Evolutionary conservation across 805 yeast species (phyloP).

Genomic region (Candida schatavii): DNA sequence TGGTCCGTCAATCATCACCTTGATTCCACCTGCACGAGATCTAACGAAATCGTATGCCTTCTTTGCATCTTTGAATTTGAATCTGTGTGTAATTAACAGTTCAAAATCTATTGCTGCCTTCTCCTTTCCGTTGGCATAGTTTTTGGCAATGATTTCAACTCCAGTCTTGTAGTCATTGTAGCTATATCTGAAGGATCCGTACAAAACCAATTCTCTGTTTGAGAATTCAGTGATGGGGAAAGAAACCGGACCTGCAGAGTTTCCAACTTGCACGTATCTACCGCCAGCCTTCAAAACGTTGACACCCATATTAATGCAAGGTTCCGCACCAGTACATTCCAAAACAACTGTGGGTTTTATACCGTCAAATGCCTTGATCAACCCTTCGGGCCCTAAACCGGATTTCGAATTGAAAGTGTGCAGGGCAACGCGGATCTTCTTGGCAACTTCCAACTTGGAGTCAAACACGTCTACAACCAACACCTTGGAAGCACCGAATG

Average conservation of each 20-base stretch:
- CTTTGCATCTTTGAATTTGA: slow-evolving; percentile 66
- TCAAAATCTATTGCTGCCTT: slow-evolving; percentile 56
- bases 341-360: slow-evolving; percentile 58
- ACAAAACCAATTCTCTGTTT: slow-evolving; percentile 63
- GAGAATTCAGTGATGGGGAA: slow-evolving; percentile 75
- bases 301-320: slow-evolving; percentile 69
- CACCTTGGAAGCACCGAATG: slow-evolving; percentile 74
- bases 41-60: slow-evolving; percentile 73
- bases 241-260: slow-evolving; percentile 65
- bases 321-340: slow-evolving; percentile 84
- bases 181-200: slow-evolving; percentile 79
- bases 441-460: slow-evolving; percentile 64
- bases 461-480: slow-evolving; percentile 70
- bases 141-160: slow-evolving; percentile 61
- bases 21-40: slow-evolving; percentile 66
- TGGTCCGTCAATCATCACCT: slow-evolving; percentile 83
- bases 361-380: slow-evolving; percentile 39
- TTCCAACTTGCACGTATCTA: slow-evolving; percentile 79
- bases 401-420: slow-evolving; percentile 51
- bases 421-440: slow-evolving; percentile 70
- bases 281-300: slow-evolving; percentile 65
- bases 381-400: slow-evolving; percentile 34
- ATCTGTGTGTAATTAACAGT: slow-evolving; percentile 72
- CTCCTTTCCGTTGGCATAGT: slow-evolving; percentile 41
- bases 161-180: slow-evolving; percentile 75